Base-by-base conservation (phyloP, 2,329 filamentous ascomycete genomes). In the Colletotrichum sp. region DNA sequence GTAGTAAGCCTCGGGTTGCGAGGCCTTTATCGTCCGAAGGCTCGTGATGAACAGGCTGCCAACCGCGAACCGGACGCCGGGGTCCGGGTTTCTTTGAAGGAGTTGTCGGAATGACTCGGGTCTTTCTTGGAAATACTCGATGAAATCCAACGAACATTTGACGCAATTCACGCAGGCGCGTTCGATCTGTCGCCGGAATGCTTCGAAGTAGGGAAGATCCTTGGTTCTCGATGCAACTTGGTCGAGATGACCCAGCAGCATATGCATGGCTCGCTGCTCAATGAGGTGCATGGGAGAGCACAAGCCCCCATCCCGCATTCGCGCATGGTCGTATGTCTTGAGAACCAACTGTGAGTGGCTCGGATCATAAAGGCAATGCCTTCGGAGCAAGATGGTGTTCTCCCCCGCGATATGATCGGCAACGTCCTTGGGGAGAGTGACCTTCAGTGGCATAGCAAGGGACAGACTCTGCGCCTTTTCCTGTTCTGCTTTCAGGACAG, bases 341-440 rank as follows among this genome's bases (percentile, higher is more conserved):
- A 89, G 87, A 18, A 96, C 89, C 78, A 98, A 95, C 3, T 86
- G 85, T 3, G 92, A 88, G 80, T 98, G 95, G 36, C 89, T 89
- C 3, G 91, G 90, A 80, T 98, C 96, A 80, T 94, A 95, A 28
- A 98, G 88, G 82, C 94, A 96, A 81, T 98, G 96, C 21, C 94
- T 92, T 69, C 94, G 92, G 63, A 98, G 88, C 28, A 95, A 90
- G 3, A 91, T 79, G 76, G 94, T 92, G 79, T 98, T 98, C 67
- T 96, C 93, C 74, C 88, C 85, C 13, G 90, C 87, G 72, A 98
- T 95, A 72, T 92, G 88, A n/a, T 90, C 86, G 60, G 89, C 86
- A 64, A 92, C 81, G 32, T 85, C 85, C 2, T 80, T 79, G 0
- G 88, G 85, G 13, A 92, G 81, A 3, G 84, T 78, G 18, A 90